phyloP scores from a whole-genome alignment of 495 filamentous ascomycete genomes.

The Schizothecium vesticola region DNA sequence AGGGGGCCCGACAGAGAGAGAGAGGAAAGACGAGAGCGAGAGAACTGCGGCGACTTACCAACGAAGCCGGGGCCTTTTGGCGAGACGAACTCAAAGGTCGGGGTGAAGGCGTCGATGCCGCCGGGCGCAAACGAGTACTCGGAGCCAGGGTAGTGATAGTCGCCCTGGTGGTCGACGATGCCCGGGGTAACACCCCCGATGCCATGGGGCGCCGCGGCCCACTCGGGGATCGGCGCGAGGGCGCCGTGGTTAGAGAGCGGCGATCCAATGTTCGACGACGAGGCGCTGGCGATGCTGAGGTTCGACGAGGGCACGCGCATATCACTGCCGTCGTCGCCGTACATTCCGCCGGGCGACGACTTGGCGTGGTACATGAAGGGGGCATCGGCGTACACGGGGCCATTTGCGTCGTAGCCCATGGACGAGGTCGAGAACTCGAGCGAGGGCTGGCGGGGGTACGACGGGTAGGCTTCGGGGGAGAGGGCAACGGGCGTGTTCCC shows the following conservation, averaged over 20 bases:
- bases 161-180: slow-evolving; percentile 52
- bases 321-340: slow-evolving; percentile 39
- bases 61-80: slow-evolving; percentile 55
- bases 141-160: slow-evolving; percentile 51
- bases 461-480: slow-evolving; percentile 35
- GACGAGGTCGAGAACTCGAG: slow-evolving; percentile 34
- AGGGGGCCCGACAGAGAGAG: not conserved
- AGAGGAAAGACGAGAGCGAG: slow-evolving; percentile 22
- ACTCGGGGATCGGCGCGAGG: slow-evolving; percentile 52
- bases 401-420: slow-evolving; percentile 33
- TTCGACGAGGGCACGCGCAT: slow-evolving; percentile 48
- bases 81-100: slow-evolving; percentile 53
- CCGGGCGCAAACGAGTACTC: slow-evolving; percentile 51
- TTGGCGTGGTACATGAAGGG: slow-evolving; percentile 33
- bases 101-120: slow-evolving; percentile 45
- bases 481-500: slow-evolving; percentile 36
- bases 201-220: slow-evolving; percentile 53
- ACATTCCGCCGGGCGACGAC: slow-evolving; percentile 37
- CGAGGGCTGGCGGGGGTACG: slow-evolving; percentile 32
- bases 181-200: slow-evolving; percentile 57
- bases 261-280: slow-evolving; percentile 78
- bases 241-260: slow-evolving; percentile 64
- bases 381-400: slow-evolving; percentile 31
- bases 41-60: slow-evolving; percentile 62
- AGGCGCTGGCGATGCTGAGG: slow-evolving; percentile 71